Base-by-base conservation (phyloP, 208 protist genomes). In the Kentomonas sorsogonicus region DNA sequence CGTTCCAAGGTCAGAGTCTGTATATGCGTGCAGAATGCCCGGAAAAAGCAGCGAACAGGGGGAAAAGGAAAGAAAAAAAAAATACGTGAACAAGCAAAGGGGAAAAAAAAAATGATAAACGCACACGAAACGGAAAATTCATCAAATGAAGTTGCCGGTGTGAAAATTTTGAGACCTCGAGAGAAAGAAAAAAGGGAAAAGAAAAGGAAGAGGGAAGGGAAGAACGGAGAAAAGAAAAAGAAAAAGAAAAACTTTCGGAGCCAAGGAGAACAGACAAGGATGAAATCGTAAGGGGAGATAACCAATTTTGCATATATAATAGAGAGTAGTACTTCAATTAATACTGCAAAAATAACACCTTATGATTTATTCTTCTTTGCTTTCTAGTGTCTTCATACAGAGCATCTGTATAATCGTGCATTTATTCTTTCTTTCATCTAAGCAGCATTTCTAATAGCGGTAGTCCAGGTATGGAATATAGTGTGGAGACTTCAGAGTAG, bases 341-440 rank as follows among this genome's bases (percentile, higher is more conserved):
- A 65, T 34, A 57, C 59, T 66, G n/a, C 45, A 52, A 23, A 58
- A 58, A 22, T 0, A 64, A 56, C 22, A 60, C 36, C 38, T 22
- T 13, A 22, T 44, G 6, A 22, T 13, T 44, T 13, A 23, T 16
- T 44, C 5, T 22, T 44, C 10, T 3, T 22, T n/a, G n/a, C n/a
- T n/a, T n/a, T n/a, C n/a, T n/a, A n/a, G n/a, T 25, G 10, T 7
- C 7, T 25, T 25, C 4, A 3, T 5, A 45, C 7, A 16, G 10
- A 23, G 11, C 20, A 45, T 45, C 7, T 18, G 20, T 45, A 45
- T n/a, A n/a, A n/a, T n/a, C n/a, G n/a, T n/a, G n/a, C n/a, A n/a
- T n/a, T 16, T 36, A 45, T 45, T 5, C n/a, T 25, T 45, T 45
- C 16, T 25, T 25, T 25, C 20, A 16, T 16, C 40, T 7, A 5